Base-by-base conservation (phyloP, 345 rosid species). In the Dimocarpus longan region DNA sequence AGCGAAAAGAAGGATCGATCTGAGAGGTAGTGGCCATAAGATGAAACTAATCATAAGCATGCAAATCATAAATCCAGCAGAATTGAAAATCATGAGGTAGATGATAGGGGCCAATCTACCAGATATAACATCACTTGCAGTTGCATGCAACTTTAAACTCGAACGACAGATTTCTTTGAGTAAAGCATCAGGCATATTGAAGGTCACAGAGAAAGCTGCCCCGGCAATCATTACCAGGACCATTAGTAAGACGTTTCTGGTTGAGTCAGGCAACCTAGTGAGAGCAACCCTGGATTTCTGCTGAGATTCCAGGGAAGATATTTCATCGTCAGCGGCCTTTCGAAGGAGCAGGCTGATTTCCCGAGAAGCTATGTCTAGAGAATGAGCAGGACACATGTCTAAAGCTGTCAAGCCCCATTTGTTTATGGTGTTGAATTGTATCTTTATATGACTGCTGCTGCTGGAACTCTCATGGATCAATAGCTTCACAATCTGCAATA, bases 161-260 rank as follows among this genome's bases (percentile, higher is more conserved):
- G 60, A 8, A 19, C 4, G 7, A 37, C 0, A 1, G 18, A 3
- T 6, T 22, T 28, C 40, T 3, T 28, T 28, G 59, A 5, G 59
- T 54, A 50, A 66, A 11, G 65, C 15, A 10, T 10, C 32, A 5
- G 73, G 73, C 39, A 68, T 26, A 42, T 56, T 57, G 52, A 54
- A 68, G 9, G 32, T 5, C 21, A 28, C 37, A 18, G 77, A 67
- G 54, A 81, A 72, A 44, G 70, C 62, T 0, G 74, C 69, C 0
- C 50, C 77, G 9, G 69, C 37, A 39, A 77, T 28, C 26, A 72
- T 11, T 56, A 26, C 68, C 6, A 77, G 66, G 10, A 65, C 77
- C n/a, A 76, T 50, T 63, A 81, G 10, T 24, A 72, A 10, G 18
- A 77, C 71, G 43, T 72, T 81, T 76, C 54, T 72, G 2, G 56